Evolutionary conservation across 345 rosid genomes (phyloP).

Genomic region (Aegle marmelos): DNA sequence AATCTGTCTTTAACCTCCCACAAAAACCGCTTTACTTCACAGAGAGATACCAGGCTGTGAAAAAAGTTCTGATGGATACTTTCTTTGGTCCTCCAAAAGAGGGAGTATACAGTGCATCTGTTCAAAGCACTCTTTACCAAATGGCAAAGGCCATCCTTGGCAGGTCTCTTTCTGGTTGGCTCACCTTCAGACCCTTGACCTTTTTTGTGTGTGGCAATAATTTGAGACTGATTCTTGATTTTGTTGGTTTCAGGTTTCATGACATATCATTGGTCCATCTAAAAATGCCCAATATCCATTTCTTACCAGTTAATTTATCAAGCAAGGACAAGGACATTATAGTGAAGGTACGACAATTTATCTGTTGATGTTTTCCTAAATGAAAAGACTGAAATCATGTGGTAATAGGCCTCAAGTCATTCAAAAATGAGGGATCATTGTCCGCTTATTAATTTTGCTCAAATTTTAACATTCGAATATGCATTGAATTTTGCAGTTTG

Average conservation of each 20-base stretch:
- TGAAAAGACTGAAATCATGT: too few species aligned
- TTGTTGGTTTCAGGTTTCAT: constrained; percentile 48
- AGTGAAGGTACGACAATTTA: constrained; percentile 60
- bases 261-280: constrained; percentile 70
- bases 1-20: constrained; percentile 61
- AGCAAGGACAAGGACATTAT: constrained; percentile 60
- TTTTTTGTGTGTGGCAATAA: not conserved
- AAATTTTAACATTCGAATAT: not conserved
- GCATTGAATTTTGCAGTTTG: constrained; percentile 51
- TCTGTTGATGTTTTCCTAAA: not conserved
- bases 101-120: constrained; percentile 94
- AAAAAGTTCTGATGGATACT: constrained; percentile 51
- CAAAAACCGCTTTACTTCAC: constrained; percentile 53
- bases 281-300: constrained; percentile 91
- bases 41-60: constrained; percentile 58
- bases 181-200: not conserved
- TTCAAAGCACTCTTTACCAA: constrained; percentile 83
- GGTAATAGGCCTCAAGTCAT: not conserved
- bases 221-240: not conserved
- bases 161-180: constrained; percentile 44
- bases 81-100: constrained; percentile 81
- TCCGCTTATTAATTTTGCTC: not conserved
- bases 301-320: constrained; percentile 79
- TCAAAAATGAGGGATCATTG: not conserved
- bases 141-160: constrained; percentile 75